Base-by-base conservation (phyloP, 768 basidiomycete species). In the Cubamyces sp. region DNA sequence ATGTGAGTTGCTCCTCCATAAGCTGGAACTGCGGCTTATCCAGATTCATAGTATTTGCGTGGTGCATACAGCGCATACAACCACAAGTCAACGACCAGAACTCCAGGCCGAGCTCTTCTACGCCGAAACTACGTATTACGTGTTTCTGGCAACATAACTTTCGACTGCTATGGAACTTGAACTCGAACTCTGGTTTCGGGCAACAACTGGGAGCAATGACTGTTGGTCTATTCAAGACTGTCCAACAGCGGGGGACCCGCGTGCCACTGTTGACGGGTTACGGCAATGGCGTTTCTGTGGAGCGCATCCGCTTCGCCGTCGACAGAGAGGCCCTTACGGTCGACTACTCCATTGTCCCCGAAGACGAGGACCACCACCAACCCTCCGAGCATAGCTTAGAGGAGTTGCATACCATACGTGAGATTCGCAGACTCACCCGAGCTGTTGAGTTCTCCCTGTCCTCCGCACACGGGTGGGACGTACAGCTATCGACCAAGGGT, bases 131-230 rank as follows among this genome's bases (percentile, higher is more conserved):
- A 26, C 87, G 92, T 40, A 84, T 96, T 64, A 94, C 92, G 1
- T 96, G 92, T 71, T 95, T 96, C 71, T 96, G 93, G 92, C 92
- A 96, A 71, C 95, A 96, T 73, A 92, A 97, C 76, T 83, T 96
- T 28, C 90, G 91, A 64, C 84, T 92, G 0, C 73, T 92, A 41
- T 96, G 94, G 93, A 91, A 86, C 41, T 82, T 94, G 53, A 87
- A 86, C 7, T 83, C 87, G 0, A 80, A 84, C 1, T 78, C 84
- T 16, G 81, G 84, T 30, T 69, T 94, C 11, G 81, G 84, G 9
- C 91, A 93, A 65, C 93, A 96, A 66, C 81, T 98, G 1, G 88
- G 88, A n/a, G 86, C 90, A 5, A 92, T 96, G 84, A 81, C 88
- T 18, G 74, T 93, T 7, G 91, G 92, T 25, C 76, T 96, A 46